Percentiles rank a stretch among this genome's conserved stretches.
phyloP scores from a whole-genome alignment of 352 stramenopile genomes.

The Globisporangium carolinianum region DNA sequence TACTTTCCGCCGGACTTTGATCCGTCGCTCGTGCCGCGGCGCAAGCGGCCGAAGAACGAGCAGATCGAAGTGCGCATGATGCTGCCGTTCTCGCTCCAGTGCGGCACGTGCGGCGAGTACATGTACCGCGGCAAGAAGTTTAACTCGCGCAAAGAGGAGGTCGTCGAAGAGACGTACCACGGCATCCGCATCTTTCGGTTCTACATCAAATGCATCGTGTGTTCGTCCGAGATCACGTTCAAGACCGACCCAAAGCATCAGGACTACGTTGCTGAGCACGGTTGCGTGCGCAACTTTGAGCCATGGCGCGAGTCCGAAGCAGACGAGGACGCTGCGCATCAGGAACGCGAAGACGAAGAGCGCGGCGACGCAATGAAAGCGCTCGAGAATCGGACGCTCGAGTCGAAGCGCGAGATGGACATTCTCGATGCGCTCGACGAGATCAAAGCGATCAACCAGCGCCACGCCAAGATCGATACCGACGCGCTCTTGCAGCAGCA shows the following conservation, averaged over 20 bases:
- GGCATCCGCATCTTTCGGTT: slow-evolving; percentile 96
- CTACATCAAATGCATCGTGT: slow-evolving; percentile 97
- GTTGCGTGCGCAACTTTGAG: slow-evolving; percentile 97
- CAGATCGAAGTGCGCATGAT: slow-evolving; percentile 98
- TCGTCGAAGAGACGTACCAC: slow-evolving; percentile 94
- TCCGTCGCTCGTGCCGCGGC: slow-evolving; percentile 90
- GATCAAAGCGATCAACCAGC: slow-evolving; percentile 96
- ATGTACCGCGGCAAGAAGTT: slow-evolving; percentile 99
- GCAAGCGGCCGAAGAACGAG: slow-evolving; percentile 93
- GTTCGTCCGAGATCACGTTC: slow-evolving; percentile 94
- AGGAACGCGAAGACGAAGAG: slow-evolving; percentile 88
- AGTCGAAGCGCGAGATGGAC: slow-evolving; percentile 99
- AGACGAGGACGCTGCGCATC: slow-evolving; percentile 58
- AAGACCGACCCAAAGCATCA: slow-evolving; percentile 98
- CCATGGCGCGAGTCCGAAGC: slow-evolving; percentile 90
- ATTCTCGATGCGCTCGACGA: slow-evolving; percentile 98
- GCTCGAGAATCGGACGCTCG: slow-evolving; percentile 97
- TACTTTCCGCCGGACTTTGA: slow-evolving; percentile 99
- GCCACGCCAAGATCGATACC: slow-evolving; percentile 89
- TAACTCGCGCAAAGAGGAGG: slow-evolving; percentile 97
- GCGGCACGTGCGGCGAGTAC: slow-evolving; percentile 95
- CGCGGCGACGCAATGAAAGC: slow-evolving; percentile 96
- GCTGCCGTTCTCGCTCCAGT: slow-evolving; percentile 98
- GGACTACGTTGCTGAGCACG: slow-evolving; percentile 97
- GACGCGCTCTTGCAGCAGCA: slow-evolving; percentile 44